Evolutionary conservation across 1,284 basidiomycete species (phyloP).

Genomic region (Fereydounia khargensis): DNA sequence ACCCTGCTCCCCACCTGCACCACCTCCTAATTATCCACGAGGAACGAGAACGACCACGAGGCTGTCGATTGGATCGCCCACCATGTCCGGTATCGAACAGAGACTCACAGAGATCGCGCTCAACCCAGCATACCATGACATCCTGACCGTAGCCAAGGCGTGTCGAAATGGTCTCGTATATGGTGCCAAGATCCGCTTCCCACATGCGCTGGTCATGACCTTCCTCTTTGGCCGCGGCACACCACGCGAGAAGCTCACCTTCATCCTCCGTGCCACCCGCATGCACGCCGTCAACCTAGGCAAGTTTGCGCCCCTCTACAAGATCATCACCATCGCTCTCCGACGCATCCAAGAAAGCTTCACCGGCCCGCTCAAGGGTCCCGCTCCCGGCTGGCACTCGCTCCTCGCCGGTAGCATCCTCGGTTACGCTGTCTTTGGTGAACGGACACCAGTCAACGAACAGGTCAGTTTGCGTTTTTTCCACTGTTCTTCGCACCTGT

Average conservation of each 20-base stretch:
- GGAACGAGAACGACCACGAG: too few species aligned
- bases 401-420: conserved; percentile 89
- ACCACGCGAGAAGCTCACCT: conserved; percentile 63
- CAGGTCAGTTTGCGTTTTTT: conserved; percentile 74
- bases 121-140: conserved; percentile 78
- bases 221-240: conserved; percentile 68
- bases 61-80: too few species aligned
- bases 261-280: conserved; percentile 82
- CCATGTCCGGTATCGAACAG: conserved; percentile 25
- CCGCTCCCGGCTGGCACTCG: conserved; percentile 68
- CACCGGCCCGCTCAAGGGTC: conserved; percentile 67
- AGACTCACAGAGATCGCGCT: conserved; percentile 45
- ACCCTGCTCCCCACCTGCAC: too few species aligned
- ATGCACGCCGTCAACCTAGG: conserved; percentile 84
- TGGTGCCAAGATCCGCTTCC: conserved; percentile 87
- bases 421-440: conserved; percentile 89
- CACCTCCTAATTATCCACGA: too few species aligned
- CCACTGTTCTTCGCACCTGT: too few species aligned
- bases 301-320: conserved; percentile 92
- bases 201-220: conserved; percentile 99
- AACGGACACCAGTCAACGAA: conserved; percentile 94
- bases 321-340: conserved; percentile 77
- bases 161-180: conserved; percentile 94
- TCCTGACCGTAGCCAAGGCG: conserved; percentile 78
- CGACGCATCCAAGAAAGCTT: conserved; percentile 66